Base-by-base conservation (phyloP, 192 early-diverging fungal genomes). In the Spizellomyces punctatus region DNA sequence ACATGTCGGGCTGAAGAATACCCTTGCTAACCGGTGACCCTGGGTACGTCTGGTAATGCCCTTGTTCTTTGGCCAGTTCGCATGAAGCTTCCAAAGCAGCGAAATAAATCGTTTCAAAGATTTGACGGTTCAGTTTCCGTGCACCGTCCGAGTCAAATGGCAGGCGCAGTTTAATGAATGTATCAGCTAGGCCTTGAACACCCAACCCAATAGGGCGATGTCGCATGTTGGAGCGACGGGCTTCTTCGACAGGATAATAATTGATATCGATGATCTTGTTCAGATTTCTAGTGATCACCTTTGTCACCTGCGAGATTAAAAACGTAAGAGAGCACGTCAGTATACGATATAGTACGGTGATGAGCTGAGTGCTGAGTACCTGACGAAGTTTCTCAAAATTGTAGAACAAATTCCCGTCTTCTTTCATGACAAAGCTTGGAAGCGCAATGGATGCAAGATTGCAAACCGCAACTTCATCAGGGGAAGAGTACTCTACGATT, bases 221-320 rank as follows among this genome's bases (percentile, higher is more conserved):
- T 58, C 92, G 93, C 85, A 93, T 85, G 88, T 99, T 99, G 66
- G 94, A 95, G 65, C 76, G 75, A 27, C 88, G 85, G 7, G 95
- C 94, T 83, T 96, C 93, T 17, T 79, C 80, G 17, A 99, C 93
- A 12, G 96, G 95, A 78, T 99, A 99, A 77, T 90, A 96, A 85
- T 99, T 99, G 68, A 92, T 81, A 78, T 99, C 95, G 66, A 99
- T 99, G 73, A 99, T 94, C 82, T 91, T 95, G 88, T 99, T 94
- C 62, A 99, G 80, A 85, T 99, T 99, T 68, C 83, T 81, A 6
- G 94, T 90, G 7, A 96, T 86, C 5, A 96, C 91, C 78, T 98
- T 95, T 71, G 91, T 87, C 48, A 95, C 89, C 27, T 36, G 3
- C 27, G 27, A 36, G 27, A 36, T 36, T 36, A 36, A 36, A 75